Percentiles rank a stretch among this genome's conserved stretches.
Evolutionary conservation across 2,329 filamentous ascomycete species (phyloP).

Genomic region (Neoarthrinium moseri): DNA sequence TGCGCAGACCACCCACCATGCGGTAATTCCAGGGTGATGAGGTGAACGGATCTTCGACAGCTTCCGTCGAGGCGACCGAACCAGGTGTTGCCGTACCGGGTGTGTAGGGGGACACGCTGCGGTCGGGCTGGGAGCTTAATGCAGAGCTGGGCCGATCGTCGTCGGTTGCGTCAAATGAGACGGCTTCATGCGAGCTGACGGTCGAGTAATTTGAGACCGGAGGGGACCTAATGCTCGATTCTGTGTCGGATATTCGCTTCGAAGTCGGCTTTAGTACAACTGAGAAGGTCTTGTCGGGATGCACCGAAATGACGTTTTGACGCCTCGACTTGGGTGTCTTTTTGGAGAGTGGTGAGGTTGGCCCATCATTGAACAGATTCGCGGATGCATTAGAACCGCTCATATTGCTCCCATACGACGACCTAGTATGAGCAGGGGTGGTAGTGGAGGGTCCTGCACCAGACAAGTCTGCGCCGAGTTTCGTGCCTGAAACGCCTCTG

Average conservation of each 20-base stretch:
- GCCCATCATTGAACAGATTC: conserved; percentile 20
- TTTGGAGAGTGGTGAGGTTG: conserved; percentile 18
- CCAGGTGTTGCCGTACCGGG: conserved; percentile 31
- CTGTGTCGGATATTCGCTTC: conserved; percentile 22
- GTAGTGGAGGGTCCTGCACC: conserved; percentile 31
- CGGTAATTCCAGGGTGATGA: conserved; percentile 52
- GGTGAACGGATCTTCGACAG: conserved; percentile 29
- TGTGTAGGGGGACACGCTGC: conserved; percentile 35
- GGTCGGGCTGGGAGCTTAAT: conserved; percentile 46
- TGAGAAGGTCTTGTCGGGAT: conserved; percentile 60
- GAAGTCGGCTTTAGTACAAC: conserved; percentile 35
- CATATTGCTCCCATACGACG: conserved; percentile 37
- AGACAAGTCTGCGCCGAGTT: conserved; percentile 34
- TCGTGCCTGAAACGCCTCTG: conserved; percentile 45
- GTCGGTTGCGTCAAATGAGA: conserved; percentile 45
- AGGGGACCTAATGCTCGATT: conserved; percentile 39
- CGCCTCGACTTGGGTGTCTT: conserved; percentile 36
- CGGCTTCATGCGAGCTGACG: conserved; percentile 48
- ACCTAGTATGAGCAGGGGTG: conserved; percentile 34
- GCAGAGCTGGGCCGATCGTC: conserved; percentile 48
- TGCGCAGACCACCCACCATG: conserved; percentile 54
- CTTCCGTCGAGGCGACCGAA: conserved; percentile 31
- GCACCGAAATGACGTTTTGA: conserved; percentile 46
- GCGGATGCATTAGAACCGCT: conserved; percentile 34
- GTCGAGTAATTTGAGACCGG: conserved; percentile 42